phyloP scores from a whole-genome alignment of 1,139 yeast species.

The Blastobotrys niveus region DNA sequence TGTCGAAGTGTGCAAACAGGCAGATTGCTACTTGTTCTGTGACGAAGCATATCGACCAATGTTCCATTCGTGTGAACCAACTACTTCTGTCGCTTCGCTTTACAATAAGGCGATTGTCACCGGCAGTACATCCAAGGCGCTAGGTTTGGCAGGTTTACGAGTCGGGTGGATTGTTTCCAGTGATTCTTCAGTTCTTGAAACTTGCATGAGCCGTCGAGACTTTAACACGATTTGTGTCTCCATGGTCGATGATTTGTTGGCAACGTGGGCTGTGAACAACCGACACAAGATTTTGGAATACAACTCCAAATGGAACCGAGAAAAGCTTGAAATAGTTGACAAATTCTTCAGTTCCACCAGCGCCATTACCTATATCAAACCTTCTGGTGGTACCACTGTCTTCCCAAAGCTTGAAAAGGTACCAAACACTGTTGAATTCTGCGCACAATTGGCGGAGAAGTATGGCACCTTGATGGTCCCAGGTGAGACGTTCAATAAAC shows the following conservation, averaged over 20 bases:
- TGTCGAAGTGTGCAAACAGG: constrained; percentile 38
- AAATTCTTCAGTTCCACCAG: constrained; percentile 34
- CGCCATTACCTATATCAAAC: constrained; percentile 42
- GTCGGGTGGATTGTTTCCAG: constrained; percentile 49
- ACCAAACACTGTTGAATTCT: constrained; percentile 36
- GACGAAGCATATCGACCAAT: constrained; percentile 58
- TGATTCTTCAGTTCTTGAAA: constrained; percentile 33
- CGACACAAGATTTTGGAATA: constrained; percentile 37
- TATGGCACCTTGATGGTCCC: constrained; percentile 43
- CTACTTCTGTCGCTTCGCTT: constrained; percentile 42
- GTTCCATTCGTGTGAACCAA: constrained; percentile 39
- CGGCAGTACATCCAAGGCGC: constrained; percentile 51
- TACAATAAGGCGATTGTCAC: constrained; percentile 46
- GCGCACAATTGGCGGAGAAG: constrained; percentile 38
- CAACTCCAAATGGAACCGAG: constrained; percentile 38
- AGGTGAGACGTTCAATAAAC: constrained; percentile 45
- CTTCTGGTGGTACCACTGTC: constrained; percentile 48
- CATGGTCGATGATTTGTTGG: constrained; percentile 45
- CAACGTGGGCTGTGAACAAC: constrained; percentile 42
- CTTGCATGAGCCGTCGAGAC: constrained; percentile 43
- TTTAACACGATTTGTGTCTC: constrained; percentile 51
- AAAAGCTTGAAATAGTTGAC: constrained; percentile 38
- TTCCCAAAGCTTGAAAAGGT: constrained; percentile 37
- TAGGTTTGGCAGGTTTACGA: constrained; percentile 50
- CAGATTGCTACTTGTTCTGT: constrained; percentile 40